Evolutionary conservation across 352 stramenopile species (phyloP).

Genomic region (Phytophthora ramorum): DNA sequence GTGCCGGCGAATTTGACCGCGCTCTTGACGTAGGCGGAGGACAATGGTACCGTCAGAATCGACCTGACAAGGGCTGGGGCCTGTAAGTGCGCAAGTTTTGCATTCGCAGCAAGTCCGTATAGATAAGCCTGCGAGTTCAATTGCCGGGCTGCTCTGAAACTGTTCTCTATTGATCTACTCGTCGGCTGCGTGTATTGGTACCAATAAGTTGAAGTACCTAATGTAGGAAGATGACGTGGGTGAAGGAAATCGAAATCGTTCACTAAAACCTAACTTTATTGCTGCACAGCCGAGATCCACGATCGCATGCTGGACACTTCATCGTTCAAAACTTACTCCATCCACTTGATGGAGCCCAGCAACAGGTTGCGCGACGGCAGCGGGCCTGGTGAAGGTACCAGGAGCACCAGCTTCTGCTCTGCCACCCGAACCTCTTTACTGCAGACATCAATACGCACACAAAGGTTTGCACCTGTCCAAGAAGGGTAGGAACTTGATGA

Average conservation of each 20-base stretch:
- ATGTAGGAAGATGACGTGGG: constrained; percentile 4
- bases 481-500: not conserved
- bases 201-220: not conserved
- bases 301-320: not conserved
- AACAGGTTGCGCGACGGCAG: constrained; percentile 83
- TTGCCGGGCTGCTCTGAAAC: constrained; percentile 2
- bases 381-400: constrained; percentile 82
- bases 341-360: constrained; percentile 87
- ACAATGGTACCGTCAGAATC: constrained; percentile 87
- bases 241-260: constrained; percentile 12
- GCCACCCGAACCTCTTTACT: constrained; percentile 82
- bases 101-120: not conserved
- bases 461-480: constrained; percentile 1
- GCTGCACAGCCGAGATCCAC: not conserved
- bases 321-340: constrained; percentile 56
- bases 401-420: constrained; percentile 82
- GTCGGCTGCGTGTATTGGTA: not conserved
- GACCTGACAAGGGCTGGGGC: constrained; percentile 73
- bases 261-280: constrained; percentile 36
- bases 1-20: constrained; percentile 82
- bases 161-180: constrained; percentile 2
- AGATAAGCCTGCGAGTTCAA: constrained; percentile 5
- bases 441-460: constrained; percentile 1
- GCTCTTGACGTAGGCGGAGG: constrained; percentile 87
- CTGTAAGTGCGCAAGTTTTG: constrained; percentile 20